Evolutionary conservation across 345 rosid species (phyloP).

Genomic region (Eucalyptus sp.): DNA sequence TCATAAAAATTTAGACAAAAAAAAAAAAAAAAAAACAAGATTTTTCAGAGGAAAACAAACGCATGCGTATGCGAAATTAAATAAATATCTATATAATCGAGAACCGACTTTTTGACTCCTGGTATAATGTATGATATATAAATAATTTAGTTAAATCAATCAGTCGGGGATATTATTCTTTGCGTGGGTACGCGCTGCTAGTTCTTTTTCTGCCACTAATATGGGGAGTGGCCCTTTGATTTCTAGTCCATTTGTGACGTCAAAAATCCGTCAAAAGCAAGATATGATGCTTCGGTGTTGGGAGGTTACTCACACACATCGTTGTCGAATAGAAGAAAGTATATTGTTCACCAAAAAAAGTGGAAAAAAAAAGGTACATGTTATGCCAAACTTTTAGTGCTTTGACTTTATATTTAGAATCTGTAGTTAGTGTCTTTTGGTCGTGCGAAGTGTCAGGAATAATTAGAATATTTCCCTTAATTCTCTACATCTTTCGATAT

Average conservation of each 20-base stretch:
- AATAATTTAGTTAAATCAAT: background rate
- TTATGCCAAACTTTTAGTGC: background rate
- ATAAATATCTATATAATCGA: background rate
- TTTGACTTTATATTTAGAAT: background rate
- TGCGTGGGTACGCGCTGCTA: background rate
- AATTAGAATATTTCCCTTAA: background rate
- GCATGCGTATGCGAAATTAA: background rate
- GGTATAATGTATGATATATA: background rate
- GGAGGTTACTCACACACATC: background rate
- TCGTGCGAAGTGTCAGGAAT: background rate
- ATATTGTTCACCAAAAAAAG: background rate
- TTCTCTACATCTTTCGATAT: background rate
- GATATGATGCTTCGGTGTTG: background rate
- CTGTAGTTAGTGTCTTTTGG: background rate
- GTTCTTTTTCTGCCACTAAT: background rate
- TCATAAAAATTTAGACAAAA: background rate
- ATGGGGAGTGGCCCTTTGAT: background rate
- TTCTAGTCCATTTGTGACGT: background rate
- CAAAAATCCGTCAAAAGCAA: background rate
- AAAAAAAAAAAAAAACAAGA: too few relatives aligned
- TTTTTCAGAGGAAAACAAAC: background rate
- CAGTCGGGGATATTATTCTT: background rate
- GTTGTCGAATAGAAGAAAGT: background rate
- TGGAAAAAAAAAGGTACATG: accelerated
- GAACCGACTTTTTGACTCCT: background rate